Base-by-base conservation (phyloP, 176 grass and related monocot species). In the Carex cristatella region DNA sequence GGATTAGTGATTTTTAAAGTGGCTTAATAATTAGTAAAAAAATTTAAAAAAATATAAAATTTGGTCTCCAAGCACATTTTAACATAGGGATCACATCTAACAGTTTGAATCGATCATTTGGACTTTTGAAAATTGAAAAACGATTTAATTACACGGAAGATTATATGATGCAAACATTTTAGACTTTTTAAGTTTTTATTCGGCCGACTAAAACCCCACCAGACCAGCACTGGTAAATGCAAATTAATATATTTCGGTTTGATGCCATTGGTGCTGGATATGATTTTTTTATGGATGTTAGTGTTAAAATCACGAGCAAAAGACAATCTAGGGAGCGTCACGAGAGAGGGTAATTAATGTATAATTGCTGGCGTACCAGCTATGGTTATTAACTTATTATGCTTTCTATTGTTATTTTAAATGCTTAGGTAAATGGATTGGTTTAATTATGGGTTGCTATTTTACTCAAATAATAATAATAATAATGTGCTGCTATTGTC, bases 361-460 rank as follows among this genome's bases (percentile, higher is more conserved):
- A 74, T 77, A 3, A 35, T 35, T 35, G 27, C 49, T 77, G 49
- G 23, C 27, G 44, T 30, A 4, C 48, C 10, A 9, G n/a, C 4
- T 63, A 51, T 30, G 8, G 23, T 63, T 6, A 23, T 23, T 23
- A 23, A 23, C 23, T 23, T 23, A 23, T 23, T 23, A 63, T 63
- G 61, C 19, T 63, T 28, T 42, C 13, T 38, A 68, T n/a, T 75
- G 7, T 51, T 75, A 49, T 44, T 12, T 49, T 51, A 54, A 54
- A 76, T 76, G 46, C 10, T 76, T 53, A 76, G 72, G 72, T 76
- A 76, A 55, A 30, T 23, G n/a, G 12, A 56, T 77, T 77, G 73
- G 73, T 77, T 77, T 70, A 42, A 42, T 37, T 31, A 16, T 19
- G 69, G 10, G 69, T 1, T 72, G 66, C 35, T 37, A 16, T 69